phyloP scores from a whole-genome alignment of 164 flowering plant genomes.

The Euptelea pleiosperma region DNA sequence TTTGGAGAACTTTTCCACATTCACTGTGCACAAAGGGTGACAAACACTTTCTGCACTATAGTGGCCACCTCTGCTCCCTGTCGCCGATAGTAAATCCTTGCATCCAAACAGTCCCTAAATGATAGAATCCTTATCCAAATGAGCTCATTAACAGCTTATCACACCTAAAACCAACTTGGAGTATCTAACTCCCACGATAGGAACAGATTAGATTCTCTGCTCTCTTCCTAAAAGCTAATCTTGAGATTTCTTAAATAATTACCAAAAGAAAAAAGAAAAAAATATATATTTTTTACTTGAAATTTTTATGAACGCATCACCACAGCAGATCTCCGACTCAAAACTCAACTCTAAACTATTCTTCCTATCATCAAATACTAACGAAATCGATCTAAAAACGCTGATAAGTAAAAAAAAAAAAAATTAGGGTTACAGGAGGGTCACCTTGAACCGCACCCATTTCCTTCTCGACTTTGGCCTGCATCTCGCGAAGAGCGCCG shows the following conservation, averaged over 20 bases:
- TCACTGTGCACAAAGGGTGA: too few species aligned
- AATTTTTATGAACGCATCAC: not conserved
- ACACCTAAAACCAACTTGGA: not conserved
- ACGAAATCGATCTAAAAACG: not conserved
- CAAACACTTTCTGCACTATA: too few species aligned
- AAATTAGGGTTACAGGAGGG: too few species aligned
- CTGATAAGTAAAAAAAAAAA: not conserved
- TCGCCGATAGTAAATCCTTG: too few species aligned
- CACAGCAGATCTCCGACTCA: not conserved
- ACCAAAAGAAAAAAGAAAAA: too few species aligned
- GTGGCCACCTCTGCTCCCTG: too few species aligned
- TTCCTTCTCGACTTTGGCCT: slow-evolving; percentile 80
- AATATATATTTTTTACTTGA: not conserved
- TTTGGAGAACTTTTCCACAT: too few species aligned
- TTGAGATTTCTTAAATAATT: not conserved
- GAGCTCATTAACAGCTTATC: too few species aligned
- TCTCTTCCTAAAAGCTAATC: not conserved
- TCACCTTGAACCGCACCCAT: slow-evolving; percentile 79
- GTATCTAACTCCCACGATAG: not conserved
- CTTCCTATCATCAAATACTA: slow-evolving; percentile 1
- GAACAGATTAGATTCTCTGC: not conserved
- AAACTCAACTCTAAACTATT: not conserved
- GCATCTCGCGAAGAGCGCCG: slow-evolving; percentile 80
- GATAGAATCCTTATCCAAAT: too few species aligned
- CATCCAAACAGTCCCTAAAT: too few species aligned